A percentile compares a stretch with the other conserved stretches of the same genome.
These are phyloP conservation scores for Neolentinus lepideus DNA, from an alignment of 1,284 basidiomycete species.

Conservation along the genomic window DNA sequence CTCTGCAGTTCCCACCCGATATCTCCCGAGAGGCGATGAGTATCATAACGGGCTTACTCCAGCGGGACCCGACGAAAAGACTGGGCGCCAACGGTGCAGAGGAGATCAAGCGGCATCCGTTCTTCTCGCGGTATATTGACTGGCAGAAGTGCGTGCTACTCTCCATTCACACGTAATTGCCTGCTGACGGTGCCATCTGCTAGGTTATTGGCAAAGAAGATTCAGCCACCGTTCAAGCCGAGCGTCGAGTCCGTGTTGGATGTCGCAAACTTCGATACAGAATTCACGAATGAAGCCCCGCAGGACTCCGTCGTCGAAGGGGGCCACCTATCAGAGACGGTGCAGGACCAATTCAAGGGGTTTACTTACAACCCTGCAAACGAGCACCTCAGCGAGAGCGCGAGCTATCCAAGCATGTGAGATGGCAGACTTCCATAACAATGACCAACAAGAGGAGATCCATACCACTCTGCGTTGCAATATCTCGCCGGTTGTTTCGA, in stretches of 20 bases:
- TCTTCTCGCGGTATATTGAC: constrained; percentile 93
- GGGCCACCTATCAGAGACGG: constrained; percentile 86
- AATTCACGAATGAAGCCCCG: constrained; percentile 90
- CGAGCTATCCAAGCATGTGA: constrained; percentile 38
- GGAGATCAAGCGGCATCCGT: constrained; percentile 94
- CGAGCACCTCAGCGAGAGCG: constrained; percentile 74
- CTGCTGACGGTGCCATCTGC: background rate
- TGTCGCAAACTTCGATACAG: constrained; percentile 89
- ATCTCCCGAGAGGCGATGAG: constrained; percentile 86
- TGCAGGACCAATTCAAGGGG: constrained; percentile 90
- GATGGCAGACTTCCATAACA: background rate
- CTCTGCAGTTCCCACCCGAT: constrained; percentile 89
- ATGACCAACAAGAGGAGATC: background rate
- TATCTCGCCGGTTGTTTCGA: background rate
- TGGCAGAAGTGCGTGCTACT: constrained; percentile 58
- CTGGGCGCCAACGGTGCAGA: constrained; percentile 91
- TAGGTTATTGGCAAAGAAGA: constrained; percentile 88
- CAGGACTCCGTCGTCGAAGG: constrained; percentile 93
- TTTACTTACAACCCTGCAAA: constrained; percentile 82
- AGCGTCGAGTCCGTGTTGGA: constrained; percentile 78
- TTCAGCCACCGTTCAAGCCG: constrained; percentile 97
- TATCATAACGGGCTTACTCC: constrained; percentile 83
- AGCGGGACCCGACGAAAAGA: constrained; percentile 81
- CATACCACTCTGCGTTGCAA: background rate
- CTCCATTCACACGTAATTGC: constrained; percentile 4